Evolutionary conservation across 2,329 filamentous ascomycete genomes (phyloP).

Genomic region (Pseudocercospora eumusae): DNA sequence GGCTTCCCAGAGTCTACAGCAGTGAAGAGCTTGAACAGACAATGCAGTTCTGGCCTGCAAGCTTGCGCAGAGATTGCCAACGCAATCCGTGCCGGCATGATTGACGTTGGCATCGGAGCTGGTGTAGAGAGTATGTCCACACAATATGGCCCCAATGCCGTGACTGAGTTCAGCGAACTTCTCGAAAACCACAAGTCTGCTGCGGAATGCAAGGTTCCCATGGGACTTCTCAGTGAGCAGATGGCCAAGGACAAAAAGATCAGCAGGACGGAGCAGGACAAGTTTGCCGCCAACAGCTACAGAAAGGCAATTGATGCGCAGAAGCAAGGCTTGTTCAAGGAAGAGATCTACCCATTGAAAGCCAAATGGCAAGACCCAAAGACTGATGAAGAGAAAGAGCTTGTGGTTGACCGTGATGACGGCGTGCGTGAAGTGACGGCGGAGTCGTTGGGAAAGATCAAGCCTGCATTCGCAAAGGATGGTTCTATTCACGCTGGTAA

Average conservation of each 20-base stretch:
- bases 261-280: slow-evolving; percentile 73
- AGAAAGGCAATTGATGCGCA: slow-evolving; percentile 86
- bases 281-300: slow-evolving; percentile 92
- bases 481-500: slow-evolving; percentile 96
- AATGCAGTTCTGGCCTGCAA: slow-evolving; percentile 91
- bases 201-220: slow-evolving; percentile 95
- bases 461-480: slow-evolving; percentile 84
- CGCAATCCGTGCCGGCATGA: slow-evolving; percentile 87
- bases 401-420: slow-evolving; percentile 83
- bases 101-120: slow-evolving; percentile 89
- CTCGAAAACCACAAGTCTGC: slow-evolving; percentile 79
- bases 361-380: slow-evolving; percentile 91
- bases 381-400: slow-evolving; percentile 77
- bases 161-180: slow-evolving; percentile 88
- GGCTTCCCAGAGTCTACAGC: slow-evolving; percentile 84
- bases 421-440: slow-evolving; percentile 82
- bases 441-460: slow-evolving; percentile 88
- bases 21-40: slow-evolving; percentile 87
- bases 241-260: slow-evolving; percentile 88
- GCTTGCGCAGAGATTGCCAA: slow-evolving; percentile 93
- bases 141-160: slow-evolving; percentile 86
- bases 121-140: slow-evolving; percentile 95
- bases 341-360: slow-evolving; percentile 84
- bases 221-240: slow-evolving; percentile 89
- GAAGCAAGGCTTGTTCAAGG: slow-evolving; percentile 82